Base-by-base conservation (phyloP, 805 yeast species). In the Pichia occidentalis region DNA sequence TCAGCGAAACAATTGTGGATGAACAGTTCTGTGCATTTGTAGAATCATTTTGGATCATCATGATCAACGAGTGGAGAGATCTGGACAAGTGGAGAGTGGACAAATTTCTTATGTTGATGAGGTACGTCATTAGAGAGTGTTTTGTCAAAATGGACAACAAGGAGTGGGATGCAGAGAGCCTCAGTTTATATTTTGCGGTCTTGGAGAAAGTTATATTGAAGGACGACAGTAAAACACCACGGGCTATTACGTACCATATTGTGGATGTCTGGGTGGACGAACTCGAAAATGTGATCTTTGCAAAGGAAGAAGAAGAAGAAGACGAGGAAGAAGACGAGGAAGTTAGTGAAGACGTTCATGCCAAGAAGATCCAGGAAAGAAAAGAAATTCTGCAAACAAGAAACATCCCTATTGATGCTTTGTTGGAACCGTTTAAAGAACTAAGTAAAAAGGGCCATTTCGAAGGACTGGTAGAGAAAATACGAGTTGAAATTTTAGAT, bases 31-130 rank as follows among this genome's bases (percentile, higher is more conserved):
- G 64, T 38, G 51, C 53, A 6, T 86, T 87, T 55, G 66, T 75
- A 29, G 67, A 72, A 34, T 82, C 95, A 1, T 92, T 86, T 56
- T 92, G 96, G 95, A 62, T 61, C 20, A 73, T 90, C 13, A 73
- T 87, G 51, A 65, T 72, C 43, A 68, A 77, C 40, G 95, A 92
- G 59, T 92, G 97, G 97, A 70, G 75, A 36, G 67, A 68, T 7
- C 72, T 92, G 38, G 97, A 90, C 61, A 80, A 82, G 47, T 74
- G 80, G 75, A 77, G 98, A 63, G 57, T 88, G 38, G 96, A 92
- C 61, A 92, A 92, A 63, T 92, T 71, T 60, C 75, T 84, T 50
- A 61, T 88, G 61, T 65, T 92, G 49, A 71, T 88, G 46, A 78
- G 98, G 68, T 71, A 87, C 52, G 82, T 78, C 7, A 60, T 85